A percentile compares a stretch with the other conserved stretches of the same genome.
These are phyloP conservation scores for Backusella luteola DNA, from an alignment of 192 early-diverging fungal species.

Conservation along the genomic window DNA sequence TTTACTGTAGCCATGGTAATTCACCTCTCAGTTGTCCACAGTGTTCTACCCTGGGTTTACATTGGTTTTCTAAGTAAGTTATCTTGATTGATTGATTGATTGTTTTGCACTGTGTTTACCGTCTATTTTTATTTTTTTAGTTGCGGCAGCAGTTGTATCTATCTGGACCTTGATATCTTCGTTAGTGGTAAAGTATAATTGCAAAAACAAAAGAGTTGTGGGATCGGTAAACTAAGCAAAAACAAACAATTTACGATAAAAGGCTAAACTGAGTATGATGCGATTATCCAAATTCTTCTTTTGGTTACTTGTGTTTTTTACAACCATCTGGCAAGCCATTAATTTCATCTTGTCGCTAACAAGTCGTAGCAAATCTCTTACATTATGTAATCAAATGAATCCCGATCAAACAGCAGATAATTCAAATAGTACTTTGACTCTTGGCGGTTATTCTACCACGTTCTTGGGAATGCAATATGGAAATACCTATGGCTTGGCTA, in stretches of 20 bases:
- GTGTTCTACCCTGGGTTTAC: slow-evolving; percentile 30
- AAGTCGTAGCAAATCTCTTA: slow-evolving; percentile 12
- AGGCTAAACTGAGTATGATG: slow-evolving; percentile 34
- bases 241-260: not conserved
- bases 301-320: slow-evolving; percentile 24
- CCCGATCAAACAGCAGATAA: not conserved
- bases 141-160: slow-evolving; percentile 20
- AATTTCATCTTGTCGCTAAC: slow-evolving; percentile 24
- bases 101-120: not conserved
- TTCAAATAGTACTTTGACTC: not conserved
- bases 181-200: slow-evolving; percentile 10
- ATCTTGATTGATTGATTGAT: not conserved
- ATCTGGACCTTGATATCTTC: slow-evolving; percentile 12
- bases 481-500: slow-evolving; percentile 31
- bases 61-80: slow-evolving; percentile 22
- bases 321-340: slow-evolving; percentile 25
- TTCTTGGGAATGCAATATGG: slow-evolving; percentile 34
- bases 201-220: not conserved
- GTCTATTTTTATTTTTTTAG: slow-evolving; percentile 3
- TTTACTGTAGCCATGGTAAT: slow-evolving; percentile 31
- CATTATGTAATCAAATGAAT: slow-evolving; percentile 10
- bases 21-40: slow-evolving; percentile 18
- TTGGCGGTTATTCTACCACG: slow-evolving; percentile 14
- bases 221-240: not conserved
- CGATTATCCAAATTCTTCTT: slow-evolving; percentile 21